phyloP scores from a whole-genome alignment of 305 asterid genomes.

The Ruellia speciosa region DNA sequence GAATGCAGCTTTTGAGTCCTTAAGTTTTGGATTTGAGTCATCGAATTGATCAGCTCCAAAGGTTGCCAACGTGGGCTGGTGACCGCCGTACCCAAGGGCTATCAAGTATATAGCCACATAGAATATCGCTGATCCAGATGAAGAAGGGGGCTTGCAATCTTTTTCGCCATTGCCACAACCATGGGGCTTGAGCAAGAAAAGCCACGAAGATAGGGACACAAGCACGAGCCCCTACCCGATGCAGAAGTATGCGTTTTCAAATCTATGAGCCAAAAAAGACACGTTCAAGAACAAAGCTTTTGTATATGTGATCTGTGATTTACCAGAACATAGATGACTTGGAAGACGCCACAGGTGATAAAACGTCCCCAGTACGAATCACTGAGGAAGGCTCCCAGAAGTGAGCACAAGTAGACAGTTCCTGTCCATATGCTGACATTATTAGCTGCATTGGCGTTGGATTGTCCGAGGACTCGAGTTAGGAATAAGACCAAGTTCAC shows the following conservation, averaged over 20 bases:
- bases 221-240: constrained; percentile 21
- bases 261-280: too few species aligned
- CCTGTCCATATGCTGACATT: constrained; percentile 30
- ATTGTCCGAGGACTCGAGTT: constrained; percentile 26
- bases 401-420: constrained; percentile 27
- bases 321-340: constrained; percentile 23
- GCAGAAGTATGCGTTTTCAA: too few species aligned
- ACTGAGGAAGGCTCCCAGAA: constrained; percentile 28
- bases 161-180: constrained; percentile 24
- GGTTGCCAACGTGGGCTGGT: constrained; percentile 29
- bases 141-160: constrained; percentile 3
- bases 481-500: constrained; percentile 27
- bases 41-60: constrained; percentile 28
- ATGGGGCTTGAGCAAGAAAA: constrained; percentile 20
- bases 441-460: constrained; percentile 27
- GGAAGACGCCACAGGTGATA: constrained; percentile 26
- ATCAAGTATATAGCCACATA: constrained; percentile 24
- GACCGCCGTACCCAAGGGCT: constrained; percentile 30
- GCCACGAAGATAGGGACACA: constrained; percentile 26
- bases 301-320: background rate
- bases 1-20: constrained; percentile 18
- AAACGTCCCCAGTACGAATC: constrained; percentile 31
- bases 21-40: constrained; percentile 10
- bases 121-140: constrained; percentile 18
- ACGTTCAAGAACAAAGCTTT: too few species aligned